These are phyloP conservation scores for Melanomma pulvis-pyrius DNA, from an alignment of 495 filamentous ascomycete species.

Conservation along the genomic window DNA sequence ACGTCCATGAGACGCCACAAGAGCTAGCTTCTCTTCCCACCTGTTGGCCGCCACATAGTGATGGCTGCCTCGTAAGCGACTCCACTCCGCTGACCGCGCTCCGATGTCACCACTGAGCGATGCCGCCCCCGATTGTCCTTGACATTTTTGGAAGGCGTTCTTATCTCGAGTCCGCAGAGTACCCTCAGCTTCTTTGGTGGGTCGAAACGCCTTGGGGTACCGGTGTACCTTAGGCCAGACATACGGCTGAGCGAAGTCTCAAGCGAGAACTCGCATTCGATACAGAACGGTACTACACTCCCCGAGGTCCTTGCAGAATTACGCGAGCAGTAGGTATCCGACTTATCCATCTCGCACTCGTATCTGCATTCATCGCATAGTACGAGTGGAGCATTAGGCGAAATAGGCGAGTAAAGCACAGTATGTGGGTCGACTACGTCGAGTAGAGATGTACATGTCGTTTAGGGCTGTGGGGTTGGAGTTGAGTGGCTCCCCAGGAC, in stretches of 20 bases:
- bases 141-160: background rate
- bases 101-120: background rate
- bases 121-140: background rate
- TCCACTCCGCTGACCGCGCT: background rate
- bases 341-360: conserved; percentile 2
- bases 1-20: background rate
- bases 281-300: background rate
- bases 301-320: background rate
- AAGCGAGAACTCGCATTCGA: background rate
- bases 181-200: background rate
- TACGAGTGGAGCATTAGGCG: background rate
- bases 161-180: too few relatives aligned
- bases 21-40: background rate
- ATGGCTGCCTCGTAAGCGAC: background rate
- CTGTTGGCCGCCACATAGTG: background rate
- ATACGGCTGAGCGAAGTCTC: background rate
- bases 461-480: background rate
- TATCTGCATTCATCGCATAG: background rate
- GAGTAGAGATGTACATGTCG: background rate
- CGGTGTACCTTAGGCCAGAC: background rate
- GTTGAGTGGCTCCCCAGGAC: background rate
- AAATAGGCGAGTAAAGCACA: background rate
- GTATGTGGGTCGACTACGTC: background rate
- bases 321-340: background rate
- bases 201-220: background rate